Evolutionary conservation across 108 stramenopile species (phyloP).

Genomic region (Conticribra weissflogii): DNA sequence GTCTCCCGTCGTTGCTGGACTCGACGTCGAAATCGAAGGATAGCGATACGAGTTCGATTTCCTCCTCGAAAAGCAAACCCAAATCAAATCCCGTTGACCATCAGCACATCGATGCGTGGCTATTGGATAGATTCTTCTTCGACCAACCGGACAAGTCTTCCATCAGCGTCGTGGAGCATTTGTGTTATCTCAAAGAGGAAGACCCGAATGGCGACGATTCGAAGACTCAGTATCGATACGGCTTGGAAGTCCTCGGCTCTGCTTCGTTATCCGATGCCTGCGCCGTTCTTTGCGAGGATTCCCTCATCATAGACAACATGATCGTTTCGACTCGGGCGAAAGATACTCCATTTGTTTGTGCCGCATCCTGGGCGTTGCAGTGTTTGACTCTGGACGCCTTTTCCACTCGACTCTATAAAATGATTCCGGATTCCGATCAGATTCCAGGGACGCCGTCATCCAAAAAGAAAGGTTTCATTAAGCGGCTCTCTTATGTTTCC

Average conservation of each 20-base stretch:
- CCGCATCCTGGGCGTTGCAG: constrained; percentile 45
- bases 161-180: constrained; percentile 40
- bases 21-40: constrained; percentile 30
- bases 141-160: constrained; percentile 43
- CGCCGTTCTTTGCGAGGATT: constrained; percentile 38
- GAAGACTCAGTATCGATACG: constrained; percentile 37
- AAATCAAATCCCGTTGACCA: constrained; percentile 22
- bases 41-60: constrained; percentile 1
- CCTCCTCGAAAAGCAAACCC: neutral
- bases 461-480: neutral
- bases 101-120: constrained; percentile 47
- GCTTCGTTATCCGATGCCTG: constrained; percentile 23
- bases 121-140: constrained; percentile 54
- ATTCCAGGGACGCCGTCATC: too few relatives aligned
- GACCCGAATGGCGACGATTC: constrained; percentile 12
- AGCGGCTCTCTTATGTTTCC: constrained; percentile 21
- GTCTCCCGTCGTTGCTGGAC: constrained; percentile 40
- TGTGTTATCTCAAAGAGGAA: constrained; percentile 46
- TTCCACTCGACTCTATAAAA: constrained; percentile 31
- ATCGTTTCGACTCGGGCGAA: constrained; percentile 21
- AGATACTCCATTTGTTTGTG: constrained; percentile 42
- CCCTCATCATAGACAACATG: constrained; percentile 37
- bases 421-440: constrained; percentile 15
- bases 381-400: constrained; percentile 50
- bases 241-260: constrained; percentile 31